Evolutionary conservation across 228 moss, liverwort and hornwort species (phyloP).

Genomic region (Sphagnum magellanicum): DNA sequence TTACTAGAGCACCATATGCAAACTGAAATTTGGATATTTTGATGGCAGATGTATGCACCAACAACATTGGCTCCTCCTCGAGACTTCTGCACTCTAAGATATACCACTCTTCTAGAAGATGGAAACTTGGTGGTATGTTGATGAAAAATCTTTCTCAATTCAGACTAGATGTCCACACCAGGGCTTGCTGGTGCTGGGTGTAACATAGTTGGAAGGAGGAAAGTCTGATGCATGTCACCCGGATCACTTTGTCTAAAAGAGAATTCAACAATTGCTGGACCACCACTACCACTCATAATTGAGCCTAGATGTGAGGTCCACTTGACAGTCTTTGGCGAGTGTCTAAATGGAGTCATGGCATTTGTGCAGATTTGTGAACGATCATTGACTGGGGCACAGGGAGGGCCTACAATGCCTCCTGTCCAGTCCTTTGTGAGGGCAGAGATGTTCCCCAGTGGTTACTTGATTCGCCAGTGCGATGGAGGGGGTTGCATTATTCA

Average conservation of each 20-base stretch:
- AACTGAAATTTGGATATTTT: background rate
- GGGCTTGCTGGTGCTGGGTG: too few species aligned
- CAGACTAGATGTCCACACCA: too few species aligned
- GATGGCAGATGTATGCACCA: slow-evolving; percentile 47
- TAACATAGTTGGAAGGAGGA: too few species aligned
- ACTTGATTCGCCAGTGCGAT: slow-evolving; percentile 51
- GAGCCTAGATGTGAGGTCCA: too few species aligned
- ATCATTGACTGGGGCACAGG: slow-evolving; percentile 43
- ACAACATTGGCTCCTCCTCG: slow-evolving; percentile 50
- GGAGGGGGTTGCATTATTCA: slow-evolving; percentile 52
- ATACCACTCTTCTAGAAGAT: slow-evolving; percentile 54
- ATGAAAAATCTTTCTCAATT: too few species aligned
- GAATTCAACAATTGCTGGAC: too few species aligned
- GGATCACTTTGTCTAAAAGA: too few species aligned
- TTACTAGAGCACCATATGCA: background rate
- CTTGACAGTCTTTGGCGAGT: too few species aligned
- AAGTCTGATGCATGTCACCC: too few species aligned
- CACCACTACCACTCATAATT: too few species aligned
- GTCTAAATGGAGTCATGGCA: too few species aligned
- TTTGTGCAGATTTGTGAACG: slow-evolving; percentile 38
- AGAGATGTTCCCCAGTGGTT: slow-evolving; percentile 53
- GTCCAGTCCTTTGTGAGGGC: slow-evolving; percentile 47
- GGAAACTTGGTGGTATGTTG: slow-evolving; percentile 43
- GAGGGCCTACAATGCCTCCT: slow-evolving; percentile 45
- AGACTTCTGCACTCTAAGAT: slow-evolving; percentile 50